phyloP scores from a whole-genome alignment of 75 land plant species.

The Adiantum capillusveneris region DNA sequence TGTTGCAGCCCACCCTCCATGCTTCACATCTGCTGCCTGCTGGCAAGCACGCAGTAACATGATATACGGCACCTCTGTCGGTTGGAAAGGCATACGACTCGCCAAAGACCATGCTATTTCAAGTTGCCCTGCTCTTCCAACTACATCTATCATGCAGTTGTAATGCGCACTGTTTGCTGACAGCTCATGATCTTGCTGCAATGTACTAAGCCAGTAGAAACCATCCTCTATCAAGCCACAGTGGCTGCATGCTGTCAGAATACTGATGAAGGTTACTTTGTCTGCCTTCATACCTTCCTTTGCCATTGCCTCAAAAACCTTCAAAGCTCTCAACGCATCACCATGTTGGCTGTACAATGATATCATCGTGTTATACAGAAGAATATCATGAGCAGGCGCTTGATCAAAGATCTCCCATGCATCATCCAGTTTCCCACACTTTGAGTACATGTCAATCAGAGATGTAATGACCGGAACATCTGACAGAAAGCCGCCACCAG shows the following conservation, averaged over 20 bases:
- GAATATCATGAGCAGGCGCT: conserved; percentile 28
- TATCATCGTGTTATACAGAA: conserved; percentile 55
- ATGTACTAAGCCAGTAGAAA: conserved; percentile 4
- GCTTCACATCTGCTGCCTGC: conserved; percentile 6
- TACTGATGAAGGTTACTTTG: conserved; percentile 39
- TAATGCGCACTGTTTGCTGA: conserved; percentile 5
- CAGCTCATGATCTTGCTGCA: conserved; percentile 9
- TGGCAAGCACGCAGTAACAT: conserved; percentile 13
- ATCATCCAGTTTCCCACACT: conserved; percentile 31
- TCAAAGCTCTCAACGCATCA: conserved; percentile 19
- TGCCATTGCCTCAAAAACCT: conserved; percentile 34
- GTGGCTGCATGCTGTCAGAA: conserved; percentile 43
- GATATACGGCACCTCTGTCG: conserved; percentile 10
- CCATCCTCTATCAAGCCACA: conserved; percentile 35
- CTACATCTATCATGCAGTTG: conserved; percentile 17
- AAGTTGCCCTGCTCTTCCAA: conserved; percentile 15
- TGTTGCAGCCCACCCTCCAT: conserved; percentile 11
- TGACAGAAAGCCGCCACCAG: background rate
- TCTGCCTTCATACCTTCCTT: conserved; percentile 31
- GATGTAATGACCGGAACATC: conserved; percentile 46
- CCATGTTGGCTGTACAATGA: conserved; percentile 34
- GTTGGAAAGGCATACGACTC: conserved; percentile 13
- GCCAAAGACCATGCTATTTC: conserved; percentile 2
- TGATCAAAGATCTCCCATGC: conserved; percentile 47
- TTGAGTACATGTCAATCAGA: conserved; percentile 50